Base-by-base conservation (phyloP, 495 filamentous ascomycete species). In the Xylaria flabelliformis region DNA sequence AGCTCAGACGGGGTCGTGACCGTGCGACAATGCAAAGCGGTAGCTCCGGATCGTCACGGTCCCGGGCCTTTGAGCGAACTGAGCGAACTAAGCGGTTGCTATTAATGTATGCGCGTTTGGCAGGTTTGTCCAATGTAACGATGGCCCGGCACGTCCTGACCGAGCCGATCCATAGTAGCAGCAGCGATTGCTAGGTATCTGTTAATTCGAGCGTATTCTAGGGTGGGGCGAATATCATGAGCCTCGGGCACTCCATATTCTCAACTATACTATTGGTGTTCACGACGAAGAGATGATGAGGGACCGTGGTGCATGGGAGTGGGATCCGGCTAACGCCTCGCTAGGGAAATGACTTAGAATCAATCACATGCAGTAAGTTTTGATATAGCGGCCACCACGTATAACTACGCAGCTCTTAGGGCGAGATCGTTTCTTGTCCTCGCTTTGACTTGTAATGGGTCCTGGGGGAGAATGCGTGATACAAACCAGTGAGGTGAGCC, bases 111-210 rank as follows among this genome's bases (percentile, higher is more conserved):
- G 69, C 61, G 56, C 44, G 59, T 56, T 64, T 71, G 69, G 24
- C 69, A 64, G 61, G 48, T 56, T n/a, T 64, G 69, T 71, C 42
- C 39, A 36, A 64, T 64, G 69, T 46, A 71, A 64, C 69, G 48
- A 64, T 21, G 44, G 61, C 17, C 39, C 24, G 68, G 29, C 59
- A 56, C 34, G 48, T 53, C 34, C 39, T 32, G 41, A n/a, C 42
- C 21, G 62, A 46, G 12, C 42, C 41, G n/a, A 26, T 50, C 15
- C 56, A 69, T 41, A 26, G 19, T 4, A 4, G n/a, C 34, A 44
- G 61, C 39, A 48, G 46, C 36, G 59, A 56, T 36, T 48, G 32
- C 61, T 55, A n/a, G n/a, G n/a, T n/a, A 55, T 32, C 58, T 42
- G 59, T 21, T 34, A 15, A 41, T 34, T 64, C 21, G 46, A 64